Base-by-base conservation (phyloP, 129 eudicot species). In the Tagetes patula region DNA sequence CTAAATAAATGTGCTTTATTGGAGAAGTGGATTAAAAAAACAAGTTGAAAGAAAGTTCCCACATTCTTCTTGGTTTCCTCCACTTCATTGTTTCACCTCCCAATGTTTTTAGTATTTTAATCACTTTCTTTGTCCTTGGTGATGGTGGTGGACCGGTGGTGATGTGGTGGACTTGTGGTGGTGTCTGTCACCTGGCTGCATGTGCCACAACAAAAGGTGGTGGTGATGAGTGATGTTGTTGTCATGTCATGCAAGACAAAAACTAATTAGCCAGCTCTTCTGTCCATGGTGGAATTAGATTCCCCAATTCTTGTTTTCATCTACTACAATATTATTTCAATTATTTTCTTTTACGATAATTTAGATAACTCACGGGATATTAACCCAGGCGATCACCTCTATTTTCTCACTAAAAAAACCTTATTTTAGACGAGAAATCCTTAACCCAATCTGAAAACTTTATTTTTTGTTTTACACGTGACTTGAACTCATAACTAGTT, bases 241-340 rank as follows among this genome's bases (percentile, higher is more conserved):
- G 82, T 78, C 82, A 78, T 71, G 72, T 78, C 82, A 78, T 63
- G 72, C 77, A 72, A 42, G 82, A 78, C 82, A 78, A 78, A 78
- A 20, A 20, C 27, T 20, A 20, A 77, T 71, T 71, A 62, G 82
- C 72, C 82, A 71, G 82, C 82, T 78, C 67, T 64, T 78, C 72
- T 78, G 82, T 52, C 77, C 72, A 76, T 76, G 73, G 48, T 76
- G 55, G 67, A 67, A 76, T 76, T 76, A 78, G 82, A 78, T 78
- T 78, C 82, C 77, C 77, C 67, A 70, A 71, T 67, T 71, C 77
- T 78, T 78, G 77, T 78, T 78, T 71, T 70, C 70, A 69, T 69
- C 75, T 60, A 48, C 75, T 20, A 20, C 27, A 20, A 20, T 20
- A 20, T 20, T 20, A 20, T 20, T 20, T 20, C 27, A 20, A 20